Base-by-base conservation (phyloP, 2,329 filamentous ascomycete species). In the Aspergillus sp. region DNA sequence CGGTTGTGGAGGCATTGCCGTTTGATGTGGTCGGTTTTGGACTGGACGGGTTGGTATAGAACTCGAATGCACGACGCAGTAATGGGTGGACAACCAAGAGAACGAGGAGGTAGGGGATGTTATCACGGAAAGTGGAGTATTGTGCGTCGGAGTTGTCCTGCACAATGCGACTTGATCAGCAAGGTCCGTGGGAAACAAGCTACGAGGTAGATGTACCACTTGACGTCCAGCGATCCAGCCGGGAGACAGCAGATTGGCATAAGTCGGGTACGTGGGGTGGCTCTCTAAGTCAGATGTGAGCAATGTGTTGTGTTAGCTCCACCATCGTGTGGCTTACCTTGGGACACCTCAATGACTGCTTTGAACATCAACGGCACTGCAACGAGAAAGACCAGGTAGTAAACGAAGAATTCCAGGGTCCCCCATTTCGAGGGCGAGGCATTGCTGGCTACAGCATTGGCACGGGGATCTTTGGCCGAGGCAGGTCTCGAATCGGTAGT, bases 211-310 rank as follows among this genome's bases (percentile, higher is more conserved):
- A 70, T 83, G 64, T 79, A 90, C 88, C 57, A 97, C 90, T 80
- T 90, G 90, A 53, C 93, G 88, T 22, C 93, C 93, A 7, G 88
- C 88, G 52, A 99, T 88, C 94, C 94, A 99, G 61, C 94, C 95
- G 8, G 85, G 80, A 2, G 84, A 85, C 14, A 99, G 81, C 36
- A 86, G 77, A 54, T 78, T 76, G 55, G 87, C 80, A 67, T 86
- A 96, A 60, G 86, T 88, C 53, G 79, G 69, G 68, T 94, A 99
- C 60, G 88, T 85, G 4, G 90, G 89, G 68, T 96, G 88, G 33
- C 85, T 86, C 54, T 87, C 91, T 95, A 66, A 50, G 49, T 26
- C 30, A 41, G 45, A 51, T 42, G 49, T 51, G 36, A 62, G 42
- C 22, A 48, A 20, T 17, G 22, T 40, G 33, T 36, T 24, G 47